Base-by-base conservation (phyloP, 2,329 filamentous ascomycete genomes). In the Furcasterigmium sp. region DNA sequence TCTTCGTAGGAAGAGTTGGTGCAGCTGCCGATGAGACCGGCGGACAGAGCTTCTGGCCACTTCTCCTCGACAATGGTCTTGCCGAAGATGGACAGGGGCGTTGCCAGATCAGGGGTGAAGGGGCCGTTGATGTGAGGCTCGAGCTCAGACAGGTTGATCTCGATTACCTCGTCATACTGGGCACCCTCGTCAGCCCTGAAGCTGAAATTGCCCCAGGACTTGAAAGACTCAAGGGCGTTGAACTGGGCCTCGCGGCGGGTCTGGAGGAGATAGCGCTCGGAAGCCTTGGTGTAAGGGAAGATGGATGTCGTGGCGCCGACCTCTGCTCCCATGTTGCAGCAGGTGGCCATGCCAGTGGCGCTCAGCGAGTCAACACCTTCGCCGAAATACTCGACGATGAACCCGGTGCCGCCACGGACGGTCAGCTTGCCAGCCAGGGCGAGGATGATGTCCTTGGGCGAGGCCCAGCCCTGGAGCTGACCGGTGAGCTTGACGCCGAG, bases 1-100 rank as follows among this genome's bases (percentile, higher is more conserved):
- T 98, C 93, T 68, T 96, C 86, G 64, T 97, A 98, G 3, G 93
- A 97, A 64, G 88, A 95, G 76, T 98, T 98, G 40, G 93, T 98
- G 75, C 93, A 98, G 70, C 90, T 95, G 47, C 93, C 93, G 60
- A 98, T 98, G 43, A 98, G 77, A 41, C 91, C 91, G 20, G 93
- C 91, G 11, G 90, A 93, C 48, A 98, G 85, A 50, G 84, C 89
- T 60, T 87, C 80, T 3, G 93, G 93, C 93, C 93, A 98, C 40
- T 85, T 72, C 64, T 96, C 89, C 55, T 85, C 76, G 65, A 85
- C 76, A 18, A 96, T 88, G 2, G 85, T 83, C 46, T 87, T 78
- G 60, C 90, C 89, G 72, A 98, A 98, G 59, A 84, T 77, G 39
- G 91, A 96, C 43, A 98, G 70, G 5, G 93, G 91, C 0, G 90